Percentiles rank a stretch among this genome's conserved stretches.
phyloP scores from a whole-genome alignment of 768 basidiomycete species.

The Nidularia sp. region DNA sequence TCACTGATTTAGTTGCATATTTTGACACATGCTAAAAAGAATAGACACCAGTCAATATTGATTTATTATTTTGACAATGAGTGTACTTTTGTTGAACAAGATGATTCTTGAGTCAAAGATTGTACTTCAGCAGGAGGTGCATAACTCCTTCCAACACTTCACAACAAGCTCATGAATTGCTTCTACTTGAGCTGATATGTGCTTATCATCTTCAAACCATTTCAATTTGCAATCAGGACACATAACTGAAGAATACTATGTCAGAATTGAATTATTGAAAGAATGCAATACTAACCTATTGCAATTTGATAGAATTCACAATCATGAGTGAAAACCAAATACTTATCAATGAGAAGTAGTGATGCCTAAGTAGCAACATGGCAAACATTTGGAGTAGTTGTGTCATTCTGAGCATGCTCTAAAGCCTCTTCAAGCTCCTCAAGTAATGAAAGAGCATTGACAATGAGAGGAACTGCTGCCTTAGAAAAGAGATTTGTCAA shows the following conservation, averaged over 20 bases:
- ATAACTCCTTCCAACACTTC: background rate
- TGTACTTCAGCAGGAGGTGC: background rate
- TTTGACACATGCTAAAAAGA: background rate
- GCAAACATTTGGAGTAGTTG: background rate
- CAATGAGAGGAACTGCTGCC: constrained; percentile 10
- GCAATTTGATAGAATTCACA: background rate
- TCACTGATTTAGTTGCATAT: background rate
- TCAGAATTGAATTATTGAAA: background rate
- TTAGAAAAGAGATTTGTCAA: constrained; percentile 16
- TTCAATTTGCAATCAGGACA: constrained; percentile 14
- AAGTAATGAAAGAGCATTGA: constrained; percentile 14
- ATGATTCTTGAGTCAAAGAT: background rate
- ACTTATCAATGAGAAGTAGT: background rate
- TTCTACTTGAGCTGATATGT: background rate
- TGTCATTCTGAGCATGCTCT: constrained; percentile 4
- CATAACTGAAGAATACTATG: constrained; percentile 15
- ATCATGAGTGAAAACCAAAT: background rate
- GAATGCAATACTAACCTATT: background rate
- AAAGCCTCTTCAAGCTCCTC: constrained; percentile 9
- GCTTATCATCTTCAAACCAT: constrained; percentile 10
- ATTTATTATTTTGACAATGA: background rate
- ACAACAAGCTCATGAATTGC: background rate
- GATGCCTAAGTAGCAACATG: background rate
- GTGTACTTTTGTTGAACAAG: background rate
- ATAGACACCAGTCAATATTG: background rate